Base-by-base conservation (phyloP, 192 early-diverging fungal species). In the Podila minutissima region DNA sequence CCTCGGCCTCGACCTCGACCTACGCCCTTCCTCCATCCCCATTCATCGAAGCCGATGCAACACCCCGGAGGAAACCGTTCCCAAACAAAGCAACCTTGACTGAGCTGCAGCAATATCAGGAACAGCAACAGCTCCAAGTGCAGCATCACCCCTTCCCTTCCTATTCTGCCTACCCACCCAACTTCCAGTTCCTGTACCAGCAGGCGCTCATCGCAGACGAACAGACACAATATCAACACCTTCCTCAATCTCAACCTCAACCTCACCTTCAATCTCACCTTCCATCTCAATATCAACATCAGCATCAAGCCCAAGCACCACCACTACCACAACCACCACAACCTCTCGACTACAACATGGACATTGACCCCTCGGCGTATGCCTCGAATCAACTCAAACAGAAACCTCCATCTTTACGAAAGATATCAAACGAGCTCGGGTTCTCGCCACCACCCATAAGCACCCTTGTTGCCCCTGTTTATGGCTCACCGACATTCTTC, bases 391-490 rank as follows among this genome's bases (percentile, higher is more conserved):
- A 53, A 10, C 22, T 24, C 48, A 65, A 64, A 35, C 66, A 63
- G 22, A 63, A 63, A 69, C 64, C 74, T 19, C 19, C 48, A 28
- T 29, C 68, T 3, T 22, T 62, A 10, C 63, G 69, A n/a, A 70
- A 59, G 38, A 59, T 57, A 37, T 46, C 58, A 38, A 77, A 41
- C 53, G 71, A 63, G 37, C 61, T 53, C 32, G 60, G 4, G 1
- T 65, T 51, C 51, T 74, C 72, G 13, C 35, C 66, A 37, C 64
- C 68, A 46, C 48, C 60, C 20, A 63, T 67, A 12, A 62, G 41
- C 33, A 48, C 62, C 20, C 53, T 22, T 24, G 53, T n/a, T 9
- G 31, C 72, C 38, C 48, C 72, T 32, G 26, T 19, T 9, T 67
- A 55, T 55, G 60, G 33, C 19, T 62, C 66, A 41, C 11, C 48